A percentile compares a stretch with the other conserved stretches of the same genome.
Conservation (phyloP, 805 yeast genomes). For the Saccharomycopsis oosterbeekiorum region DNA sequence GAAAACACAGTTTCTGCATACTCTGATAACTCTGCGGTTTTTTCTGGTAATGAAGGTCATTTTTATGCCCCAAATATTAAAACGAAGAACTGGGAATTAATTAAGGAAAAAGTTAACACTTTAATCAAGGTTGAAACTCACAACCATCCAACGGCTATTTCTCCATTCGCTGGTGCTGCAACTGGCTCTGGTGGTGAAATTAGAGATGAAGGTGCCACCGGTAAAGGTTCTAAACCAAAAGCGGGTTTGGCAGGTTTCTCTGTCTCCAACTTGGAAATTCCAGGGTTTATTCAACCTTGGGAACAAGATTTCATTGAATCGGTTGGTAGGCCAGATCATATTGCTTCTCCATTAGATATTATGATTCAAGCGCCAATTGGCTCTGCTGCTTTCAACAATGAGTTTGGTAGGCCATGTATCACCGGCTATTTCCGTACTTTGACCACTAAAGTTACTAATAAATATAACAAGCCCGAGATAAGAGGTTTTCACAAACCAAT, state of each 20-base stretch:
- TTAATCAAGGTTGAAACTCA: conserved; percentile 96
- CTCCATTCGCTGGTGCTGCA: conserved; percentile 99
- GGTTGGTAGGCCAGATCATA: conserved; percentile 85
- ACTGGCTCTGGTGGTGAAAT: conserved; percentile 99
- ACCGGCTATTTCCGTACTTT: conserved; percentile 94
- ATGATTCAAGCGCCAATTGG: conserved; percentile 98
- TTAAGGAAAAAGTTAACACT: conserved; percentile 74
- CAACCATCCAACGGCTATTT: conserved; percentile 98
- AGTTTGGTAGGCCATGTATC: conserved; percentile 96
- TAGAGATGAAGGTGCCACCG: conserved; percentile 99
- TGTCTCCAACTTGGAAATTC: conserved; percentile 84
- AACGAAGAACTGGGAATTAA: conserved; percentile 64
- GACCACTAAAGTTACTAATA: conserved; percentile 63
- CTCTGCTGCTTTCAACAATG: conserved; percentile 96
- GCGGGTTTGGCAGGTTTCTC: conserved; percentile 93
- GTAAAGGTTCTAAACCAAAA: conserved; percentile 94
- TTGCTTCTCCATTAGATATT: conserved; percentile 85
- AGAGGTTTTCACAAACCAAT: conserved; percentile 99
- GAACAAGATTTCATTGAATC: conserved; percentile 60
- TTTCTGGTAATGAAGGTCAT: conserved; percentile 63
- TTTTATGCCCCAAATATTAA: conserved; percentile 69
- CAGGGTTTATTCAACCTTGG: conserved; percentile 88
- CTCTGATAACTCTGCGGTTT: conserved; percentile 95
- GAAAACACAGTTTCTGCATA: conserved; percentile 86
- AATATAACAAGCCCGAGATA: conserved; percentile 55